Evolutionary conservation across 768 basidiomycete species (phyloP).

Genomic region (Pisolithus albus): DNA sequence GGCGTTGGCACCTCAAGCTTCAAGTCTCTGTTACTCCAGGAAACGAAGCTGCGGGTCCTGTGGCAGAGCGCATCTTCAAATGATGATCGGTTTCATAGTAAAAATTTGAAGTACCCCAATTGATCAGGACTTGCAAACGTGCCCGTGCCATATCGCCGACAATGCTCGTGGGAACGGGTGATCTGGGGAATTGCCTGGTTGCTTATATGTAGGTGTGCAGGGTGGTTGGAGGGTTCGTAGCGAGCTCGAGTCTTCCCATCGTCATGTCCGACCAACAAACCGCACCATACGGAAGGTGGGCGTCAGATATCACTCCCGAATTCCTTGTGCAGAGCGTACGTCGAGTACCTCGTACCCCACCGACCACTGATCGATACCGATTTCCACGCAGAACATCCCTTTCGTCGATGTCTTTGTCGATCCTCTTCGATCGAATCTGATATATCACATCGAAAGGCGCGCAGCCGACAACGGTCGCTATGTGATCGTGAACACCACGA

Average conservation of each 20-base stretch:
- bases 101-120: too few relatives aligned
- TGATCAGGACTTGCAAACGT: too few relatives aligned
- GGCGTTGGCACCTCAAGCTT: too few relatives aligned
- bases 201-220: too few relatives aligned
- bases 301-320: slow-evolving; percentile 47
- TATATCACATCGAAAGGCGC: slow-evolving; percentile 55
- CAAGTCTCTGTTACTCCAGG: too few relatives aligned
- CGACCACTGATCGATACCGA: background rate
- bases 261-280: slow-evolving; percentile 3
- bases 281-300: slow-evolving; percentile 57
- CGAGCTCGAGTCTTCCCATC: background rate
- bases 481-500: slow-evolving; percentile 49
- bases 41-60: too few relatives aligned
- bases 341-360: slow-evolving; percentile 7
- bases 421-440: slow-evolving; percentile 26
- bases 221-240: too few relatives aligned
- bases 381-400: slow-evolving; percentile 16
- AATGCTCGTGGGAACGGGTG: too few relatives aligned
- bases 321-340: slow-evolving; percentile 38
- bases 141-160: too few relatives aligned
- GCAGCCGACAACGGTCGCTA: slow-evolving; percentile 39
- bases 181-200: too few relatives aligned
- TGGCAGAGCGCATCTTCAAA: too few relatives aligned
- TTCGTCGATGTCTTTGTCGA: slow-evolving; percentile 49
- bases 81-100: too few relatives aligned